These are phyloP conservation scores for Colletotrichum nymphaeae DNA, from an alignment of 2,329 filamentous ascomycete species.

Conservation along the genomic window DNA sequence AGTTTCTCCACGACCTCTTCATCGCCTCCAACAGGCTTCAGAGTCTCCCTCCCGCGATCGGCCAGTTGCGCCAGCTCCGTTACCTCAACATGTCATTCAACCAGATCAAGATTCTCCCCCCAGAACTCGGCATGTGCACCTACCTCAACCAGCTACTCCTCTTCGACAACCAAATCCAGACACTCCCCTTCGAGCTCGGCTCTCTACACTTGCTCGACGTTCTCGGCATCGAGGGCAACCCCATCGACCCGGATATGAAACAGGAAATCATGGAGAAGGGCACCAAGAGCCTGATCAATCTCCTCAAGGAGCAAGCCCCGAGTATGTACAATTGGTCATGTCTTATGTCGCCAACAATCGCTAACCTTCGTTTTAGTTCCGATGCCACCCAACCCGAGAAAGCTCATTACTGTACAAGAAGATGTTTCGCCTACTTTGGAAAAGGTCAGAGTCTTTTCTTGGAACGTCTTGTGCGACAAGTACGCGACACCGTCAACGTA, in stretches of 20 bases:
- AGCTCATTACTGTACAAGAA: slow-evolving; percentile 82
- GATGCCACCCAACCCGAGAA: slow-evolving; percentile 79
- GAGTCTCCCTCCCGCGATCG: slow-evolving; percentile 82
- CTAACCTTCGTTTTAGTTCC: slow-evolving; percentile 69
- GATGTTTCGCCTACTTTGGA: slow-evolving; percentile 70
- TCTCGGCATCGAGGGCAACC: slow-evolving; percentile 93
- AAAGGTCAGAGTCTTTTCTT: slow-evolving; percentile 86
- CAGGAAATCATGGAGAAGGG: slow-evolving; percentile 88
- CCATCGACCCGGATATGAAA: slow-evolving; percentile 80
- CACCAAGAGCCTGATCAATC: slow-evolving; percentile 85
- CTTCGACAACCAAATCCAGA: slow-evolving; percentile 90
- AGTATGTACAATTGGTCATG: slow-evolving; percentile 65
- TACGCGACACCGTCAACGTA: slow-evolving; percentile 88
- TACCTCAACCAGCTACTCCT: slow-evolving; percentile 87
- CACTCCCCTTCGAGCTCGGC: slow-evolving; percentile 87
- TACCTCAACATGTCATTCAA: slow-evolving; percentile 92
- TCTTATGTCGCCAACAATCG: not conserved
- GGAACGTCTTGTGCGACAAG: slow-evolving; percentile 96
- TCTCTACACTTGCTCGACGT: slow-evolving; percentile 90
- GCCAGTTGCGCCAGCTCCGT: slow-evolving; percentile 82
- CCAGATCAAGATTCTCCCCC: slow-evolving; percentile 81
- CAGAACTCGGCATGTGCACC: slow-evolving; percentile 96
- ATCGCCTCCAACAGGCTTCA: slow-evolving; percentile 93
- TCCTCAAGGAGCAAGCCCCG: slow-evolving; percentile 85
- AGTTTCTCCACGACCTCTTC: slow-evolving; percentile 91